phyloP scores from a whole-genome alignment of 2,329 filamentous ascomycete species.

The Thelonectria olida region DNA sequence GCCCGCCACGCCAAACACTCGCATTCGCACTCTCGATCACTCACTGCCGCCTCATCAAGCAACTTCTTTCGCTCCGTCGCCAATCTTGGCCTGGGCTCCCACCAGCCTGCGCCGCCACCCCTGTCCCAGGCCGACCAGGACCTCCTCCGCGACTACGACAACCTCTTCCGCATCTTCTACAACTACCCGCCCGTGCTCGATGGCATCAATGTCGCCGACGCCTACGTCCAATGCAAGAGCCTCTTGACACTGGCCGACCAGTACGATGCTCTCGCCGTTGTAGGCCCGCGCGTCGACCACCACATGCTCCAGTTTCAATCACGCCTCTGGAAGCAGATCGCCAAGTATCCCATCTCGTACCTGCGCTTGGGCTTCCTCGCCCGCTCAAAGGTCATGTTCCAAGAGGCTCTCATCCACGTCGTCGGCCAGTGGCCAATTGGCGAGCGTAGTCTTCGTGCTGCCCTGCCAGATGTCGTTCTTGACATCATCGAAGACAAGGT shows the following conservation, averaged over 20 bases:
- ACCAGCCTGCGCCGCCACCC: slow-evolving; percentile 56
- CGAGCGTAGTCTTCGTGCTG: slow-evolving; percentile 77
- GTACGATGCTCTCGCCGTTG: slow-evolving; percentile 89
- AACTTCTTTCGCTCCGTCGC: slow-evolving; percentile 88
- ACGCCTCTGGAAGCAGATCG: slow-evolving; percentile 93
- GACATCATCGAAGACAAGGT: slow-evolving; percentile 96
- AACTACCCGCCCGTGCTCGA: slow-evolving; percentile 88
- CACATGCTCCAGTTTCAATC: slow-evolving; percentile 92
- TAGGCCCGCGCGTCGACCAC: slow-evolving; percentile 90
- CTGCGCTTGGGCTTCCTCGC: slow-evolving; percentile 89
- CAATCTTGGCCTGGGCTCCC: slow-evolving; percentile 69
- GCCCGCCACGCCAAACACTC: slow-evolving; percentile 35
- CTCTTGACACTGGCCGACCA: slow-evolving; percentile 90
- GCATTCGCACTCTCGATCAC: slow-evolving; percentile 55
- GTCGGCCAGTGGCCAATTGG: slow-evolving; percentile 93
- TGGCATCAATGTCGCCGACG: slow-evolving; percentile 86
- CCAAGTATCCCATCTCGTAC: slow-evolving; percentile 94
- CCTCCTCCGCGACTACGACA: slow-evolving; percentile 90
- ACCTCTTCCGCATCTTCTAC: slow-evolving; percentile 95
- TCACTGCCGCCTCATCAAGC: slow-evolving; percentile 55
- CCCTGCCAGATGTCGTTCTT: slow-evolving; percentile 78
- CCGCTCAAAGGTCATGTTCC: slow-evolving; percentile 83
- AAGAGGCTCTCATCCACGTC: slow-evolving; percentile 90
- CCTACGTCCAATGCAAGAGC: slow-evolving; percentile 93
- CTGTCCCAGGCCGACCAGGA: slow-evolving; percentile 73